Conservation (phyloP, 495 filamentous ascomycete species). For the Trypethelium eluteriae region DNA sequence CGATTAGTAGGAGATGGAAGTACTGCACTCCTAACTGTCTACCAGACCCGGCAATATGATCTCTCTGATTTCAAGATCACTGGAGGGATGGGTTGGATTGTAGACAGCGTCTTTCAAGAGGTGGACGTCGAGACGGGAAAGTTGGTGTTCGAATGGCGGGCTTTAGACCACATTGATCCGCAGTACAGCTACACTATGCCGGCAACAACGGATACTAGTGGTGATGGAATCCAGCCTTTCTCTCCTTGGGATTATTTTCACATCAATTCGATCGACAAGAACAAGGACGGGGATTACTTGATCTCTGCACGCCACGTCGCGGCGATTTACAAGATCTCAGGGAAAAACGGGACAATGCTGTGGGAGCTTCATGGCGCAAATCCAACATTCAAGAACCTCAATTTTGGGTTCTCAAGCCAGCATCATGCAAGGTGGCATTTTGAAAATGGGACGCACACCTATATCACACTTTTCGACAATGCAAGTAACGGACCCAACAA, state of each 20-base stretch:
- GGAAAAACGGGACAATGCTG: constrained; percentile 49
- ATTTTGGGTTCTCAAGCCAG: constrained; percentile 54
- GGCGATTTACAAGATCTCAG: constrained; percentile 54
- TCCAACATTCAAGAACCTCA: constrained; percentile 42
- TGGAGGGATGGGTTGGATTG: constrained; percentile 43
- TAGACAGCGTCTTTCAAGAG: constrained; percentile 47
- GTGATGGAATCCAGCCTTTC: constrained; percentile 38
- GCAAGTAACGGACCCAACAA: constrained; percentile 45
- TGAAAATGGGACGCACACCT: constrained; percentile 45
- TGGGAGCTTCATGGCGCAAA: constrained; percentile 51
- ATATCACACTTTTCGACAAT: constrained; percentile 53
- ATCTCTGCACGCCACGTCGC: constrained; percentile 53
- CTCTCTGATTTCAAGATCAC: constrained; percentile 43
- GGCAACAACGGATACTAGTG: constrained; percentile 42
- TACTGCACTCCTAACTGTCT: constrained; percentile 22
- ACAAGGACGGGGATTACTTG: constrained; percentile 49
- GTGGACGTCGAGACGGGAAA: constrained; percentile 45
- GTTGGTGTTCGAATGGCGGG: constrained; percentile 48
- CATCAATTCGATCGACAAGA: constrained; percentile 58
- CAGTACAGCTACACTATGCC: constrained; percentile 41
- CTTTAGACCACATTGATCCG: constrained; percentile 46
- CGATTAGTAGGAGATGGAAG: constrained; percentile 21
- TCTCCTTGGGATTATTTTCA: constrained; percentile 59
- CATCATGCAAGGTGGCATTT: constrained; percentile 53
- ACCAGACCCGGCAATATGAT: constrained; percentile 28